Evolutionary conservation across 345 rosid genomes (phyloP).

Genomic region (Acer yangbiense): DNA sequence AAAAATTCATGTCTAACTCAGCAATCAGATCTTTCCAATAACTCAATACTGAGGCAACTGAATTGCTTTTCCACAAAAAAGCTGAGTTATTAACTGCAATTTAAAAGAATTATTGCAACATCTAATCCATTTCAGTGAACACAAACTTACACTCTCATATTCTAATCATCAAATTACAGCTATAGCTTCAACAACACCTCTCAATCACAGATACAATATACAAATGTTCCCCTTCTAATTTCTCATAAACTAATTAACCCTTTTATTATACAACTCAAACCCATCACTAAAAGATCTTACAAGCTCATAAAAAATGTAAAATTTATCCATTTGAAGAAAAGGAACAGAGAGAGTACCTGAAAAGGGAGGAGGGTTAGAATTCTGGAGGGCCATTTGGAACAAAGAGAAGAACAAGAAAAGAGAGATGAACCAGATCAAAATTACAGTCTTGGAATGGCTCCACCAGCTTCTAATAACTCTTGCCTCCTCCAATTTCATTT

Average conservation of each 20-base stretch:
- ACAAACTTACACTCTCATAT: no score
- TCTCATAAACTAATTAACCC: not conserved
- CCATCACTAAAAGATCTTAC: not conserved
- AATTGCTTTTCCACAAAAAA: not conserved
- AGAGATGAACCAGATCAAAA: constrained; percentile 53
- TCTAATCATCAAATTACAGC: not conserved
- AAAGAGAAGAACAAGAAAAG: constrained; percentile 48
- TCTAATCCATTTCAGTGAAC: not conserved
- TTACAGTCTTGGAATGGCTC: constrained; percentile 43
- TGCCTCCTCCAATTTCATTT: constrained; percentile 22
- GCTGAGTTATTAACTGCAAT: not conserved
- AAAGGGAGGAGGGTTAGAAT: constrained; percentile 33
- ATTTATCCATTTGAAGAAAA: not conserved
- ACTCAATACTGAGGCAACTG: not conserved
- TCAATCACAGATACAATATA: not conserved
- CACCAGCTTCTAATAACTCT: constrained; percentile 46
- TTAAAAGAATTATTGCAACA: not conserved
- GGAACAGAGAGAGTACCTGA: constrained; percentile 31
- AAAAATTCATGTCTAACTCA: not conserved
- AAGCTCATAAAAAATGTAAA: not conserved
- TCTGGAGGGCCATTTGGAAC: constrained; percentile 49
- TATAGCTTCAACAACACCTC: constrained; percentile 4
- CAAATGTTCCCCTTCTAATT: not conserved
- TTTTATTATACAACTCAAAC: not conserved
- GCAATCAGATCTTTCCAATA: not conserved